These are phyloP conservation scores for Pilobolus umbonatus DNA, from an alignment of 192 early-diverging fungal species.

Conservation along the genomic window DNA sequence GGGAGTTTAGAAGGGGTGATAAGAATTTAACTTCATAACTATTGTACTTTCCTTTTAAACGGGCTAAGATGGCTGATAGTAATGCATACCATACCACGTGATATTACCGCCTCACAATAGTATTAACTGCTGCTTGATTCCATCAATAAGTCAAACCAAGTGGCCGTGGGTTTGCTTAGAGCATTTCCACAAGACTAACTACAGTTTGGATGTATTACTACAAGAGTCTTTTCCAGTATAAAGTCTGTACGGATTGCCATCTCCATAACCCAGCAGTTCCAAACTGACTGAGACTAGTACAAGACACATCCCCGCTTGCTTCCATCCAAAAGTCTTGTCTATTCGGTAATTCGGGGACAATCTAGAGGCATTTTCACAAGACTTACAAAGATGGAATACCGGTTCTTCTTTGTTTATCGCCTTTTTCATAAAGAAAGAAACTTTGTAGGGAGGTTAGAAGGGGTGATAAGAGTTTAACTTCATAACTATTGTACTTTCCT, in stretches of 20 bases:
- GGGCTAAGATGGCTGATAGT: not conserved
- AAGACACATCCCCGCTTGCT: not conserved
- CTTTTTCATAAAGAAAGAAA: not conserved
- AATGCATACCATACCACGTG: not conserved
- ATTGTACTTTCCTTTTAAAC: not conserved
- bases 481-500: not conserved
- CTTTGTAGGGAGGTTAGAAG: not conserved
- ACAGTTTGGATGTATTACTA: not conserved
- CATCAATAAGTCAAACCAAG: not conserved
- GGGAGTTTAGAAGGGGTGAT: not conserved
- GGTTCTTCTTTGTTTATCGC: not conserved
- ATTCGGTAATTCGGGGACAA: conserved; percentile 6
- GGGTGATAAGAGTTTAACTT: not conserved
- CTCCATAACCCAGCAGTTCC: conserved; percentile 5
- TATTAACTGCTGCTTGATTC: not conserved
- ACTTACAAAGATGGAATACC: conserved; percentile 3
- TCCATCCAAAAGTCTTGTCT: conserved; percentile 1
- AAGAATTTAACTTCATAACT: not conserved
- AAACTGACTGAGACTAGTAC: not conserved
- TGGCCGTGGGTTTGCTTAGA: not conserved
- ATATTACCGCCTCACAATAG: not conserved
- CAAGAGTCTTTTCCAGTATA: conserved; percentile 3
- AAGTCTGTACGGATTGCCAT: conserved; percentile 1
- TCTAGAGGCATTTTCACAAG: conserved; percentile 9
- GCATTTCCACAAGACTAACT: not conserved